phyloP scores from a whole-genome alignment of 106 monocot genomes.

The Iris macrosiphon region DNA sequence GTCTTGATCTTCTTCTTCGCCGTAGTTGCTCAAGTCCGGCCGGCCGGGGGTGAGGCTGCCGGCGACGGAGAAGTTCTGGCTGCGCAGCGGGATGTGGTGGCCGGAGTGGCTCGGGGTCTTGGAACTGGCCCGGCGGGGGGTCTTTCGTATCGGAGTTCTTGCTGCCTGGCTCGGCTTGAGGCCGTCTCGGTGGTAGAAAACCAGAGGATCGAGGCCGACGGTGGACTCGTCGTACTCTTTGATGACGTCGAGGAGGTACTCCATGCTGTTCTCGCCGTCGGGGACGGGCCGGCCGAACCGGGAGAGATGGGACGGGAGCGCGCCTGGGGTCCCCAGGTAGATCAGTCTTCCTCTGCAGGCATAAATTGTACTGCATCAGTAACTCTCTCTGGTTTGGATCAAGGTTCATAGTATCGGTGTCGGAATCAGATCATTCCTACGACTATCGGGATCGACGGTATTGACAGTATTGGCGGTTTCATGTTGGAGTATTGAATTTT shows the following conservation, averaged over 20 bases:
- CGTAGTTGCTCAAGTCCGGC: slow-evolving; percentile 19
- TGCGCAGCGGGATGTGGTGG: slow-evolving; percentile 14
- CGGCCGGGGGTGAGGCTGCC: slow-evolving; percentile 1
- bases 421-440: too few relatives aligned
- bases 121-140: slow-evolving; percentile 10
- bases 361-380: too few relatives aligned
- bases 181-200: slow-evolving; percentile 11
- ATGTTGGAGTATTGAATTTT: too few relatives aligned
- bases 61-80: slow-evolving; percentile 18
- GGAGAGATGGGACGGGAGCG: slow-evolving; percentile 19
- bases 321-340: slow-evolving; percentile 24
- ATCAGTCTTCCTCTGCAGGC: slow-evolving; percentile 35
- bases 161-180: slow-evolving; percentile 24
- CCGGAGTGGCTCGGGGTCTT: neutral
- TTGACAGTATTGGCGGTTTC: too few relatives aligned
- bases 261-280: slow-evolving; percentile 35
- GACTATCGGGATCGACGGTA: too few relatives aligned
- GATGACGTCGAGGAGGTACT: slow-evolving; percentile 38
- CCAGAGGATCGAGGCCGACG: slow-evolving; percentile 16
- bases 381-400: too few relatives aligned
- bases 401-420: too few relatives aligned
- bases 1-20: slow-evolving; percentile 1
- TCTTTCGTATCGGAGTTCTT: slow-evolving; percentile 26
- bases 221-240: slow-evolving; percentile 32
- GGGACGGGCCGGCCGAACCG: slow-evolving; percentile 35